phyloP scores from a whole-genome alignment of 1,284 basidiomycete genomes.

The Kwoniella shivajii region DNA sequence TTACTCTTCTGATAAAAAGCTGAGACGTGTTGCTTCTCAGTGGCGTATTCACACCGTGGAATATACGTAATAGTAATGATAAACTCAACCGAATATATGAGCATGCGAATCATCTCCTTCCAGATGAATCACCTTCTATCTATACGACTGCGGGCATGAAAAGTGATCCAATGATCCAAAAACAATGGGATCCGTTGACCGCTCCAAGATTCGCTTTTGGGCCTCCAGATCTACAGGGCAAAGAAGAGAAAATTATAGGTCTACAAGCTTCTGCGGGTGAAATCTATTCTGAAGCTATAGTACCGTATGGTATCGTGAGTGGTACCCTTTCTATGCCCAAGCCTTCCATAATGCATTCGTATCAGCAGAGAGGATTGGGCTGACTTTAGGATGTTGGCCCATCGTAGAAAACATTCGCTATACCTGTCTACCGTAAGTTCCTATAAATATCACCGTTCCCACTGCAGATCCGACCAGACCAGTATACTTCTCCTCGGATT shows the following conservation, averaged over 20 bases:
- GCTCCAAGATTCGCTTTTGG: constrained; percentile 14
- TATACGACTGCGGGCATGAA: constrained; percentile 5
- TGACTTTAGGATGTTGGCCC: not conserved
- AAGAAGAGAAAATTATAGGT: constrained; percentile 10
- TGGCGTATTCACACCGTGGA: not conserved
- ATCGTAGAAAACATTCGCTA: constrained; percentile 11
- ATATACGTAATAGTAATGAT: not conserved
- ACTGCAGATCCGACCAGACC: too few relatives aligned
- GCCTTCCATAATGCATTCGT: too few relatives aligned
- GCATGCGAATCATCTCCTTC: constrained; percentile 2
- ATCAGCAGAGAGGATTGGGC: not conserved
- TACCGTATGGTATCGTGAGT: constrained; percentile 14
- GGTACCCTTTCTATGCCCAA: not conserved
- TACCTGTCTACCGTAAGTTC: constrained; percentile 12
- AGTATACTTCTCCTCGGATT: not conserved
- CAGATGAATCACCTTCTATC: constrained; percentile 2
- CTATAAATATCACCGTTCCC: too few relatives aligned
- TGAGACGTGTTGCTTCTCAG: not conserved
- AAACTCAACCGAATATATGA: not conserved
- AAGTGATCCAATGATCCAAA: constrained; percentile 4
- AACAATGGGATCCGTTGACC: not conserved
- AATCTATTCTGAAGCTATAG: constrained; percentile 6
- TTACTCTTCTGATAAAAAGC: too few relatives aligned
- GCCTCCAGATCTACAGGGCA: constrained; percentile 9
- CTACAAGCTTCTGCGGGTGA: constrained; percentile 1